Evolutionary conservation across 2,329 filamentous ascomycete genomes (phyloP), one percentile per base, ranked within the genome.

Genomic region (Pseudopithomyces chartarum): DNA sequence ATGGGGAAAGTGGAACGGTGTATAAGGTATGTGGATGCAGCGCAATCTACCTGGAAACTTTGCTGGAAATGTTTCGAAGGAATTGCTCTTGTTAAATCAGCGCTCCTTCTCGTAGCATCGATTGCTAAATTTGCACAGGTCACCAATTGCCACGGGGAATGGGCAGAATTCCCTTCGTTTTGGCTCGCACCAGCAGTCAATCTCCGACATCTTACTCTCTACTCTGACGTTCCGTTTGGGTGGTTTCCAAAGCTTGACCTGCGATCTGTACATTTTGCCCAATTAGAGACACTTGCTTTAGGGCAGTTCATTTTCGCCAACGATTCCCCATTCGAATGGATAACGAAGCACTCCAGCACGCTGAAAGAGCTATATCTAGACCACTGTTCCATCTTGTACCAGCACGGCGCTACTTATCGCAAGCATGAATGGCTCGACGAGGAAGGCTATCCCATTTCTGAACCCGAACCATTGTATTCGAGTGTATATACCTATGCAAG

Each of bases 251-350:
- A 46, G n/a, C 40, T 60, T 3, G 47, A 60, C 29, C 22, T 60
- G 3, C n/a, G 42, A 17, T 6, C 13, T 10, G 22, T 60, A 19
- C 55, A 53, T 32, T 57, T 60, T 33, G 32, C 55, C 4, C 39
- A 53, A 13, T 40, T 60, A 13, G 13, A 33, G n/a, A 36, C 55
- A 3, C 47, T 60, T 12, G 43, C 42, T 19, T 42, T 60, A 26
- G 55, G 58, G 2, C 44, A 55, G 5, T 44, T 47, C 17, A 12
- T 60, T 2, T 57, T 57, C 39, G 32, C 32, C 12, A 34, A 53
- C 20, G 58, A 60, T 22, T 22, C n/a, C 11, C 58, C 55, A 32
- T 29, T 60, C 22, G 47, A 57, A 26, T 60, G 58, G 58, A 60
- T 60, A 8, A 29, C 53, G 19, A 49, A 49, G 17, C 58, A 60